Evolutionary conservation across 352 stramenopile genomes (phyloP).

Genomic region (Plasmopara viticola): DNA sequence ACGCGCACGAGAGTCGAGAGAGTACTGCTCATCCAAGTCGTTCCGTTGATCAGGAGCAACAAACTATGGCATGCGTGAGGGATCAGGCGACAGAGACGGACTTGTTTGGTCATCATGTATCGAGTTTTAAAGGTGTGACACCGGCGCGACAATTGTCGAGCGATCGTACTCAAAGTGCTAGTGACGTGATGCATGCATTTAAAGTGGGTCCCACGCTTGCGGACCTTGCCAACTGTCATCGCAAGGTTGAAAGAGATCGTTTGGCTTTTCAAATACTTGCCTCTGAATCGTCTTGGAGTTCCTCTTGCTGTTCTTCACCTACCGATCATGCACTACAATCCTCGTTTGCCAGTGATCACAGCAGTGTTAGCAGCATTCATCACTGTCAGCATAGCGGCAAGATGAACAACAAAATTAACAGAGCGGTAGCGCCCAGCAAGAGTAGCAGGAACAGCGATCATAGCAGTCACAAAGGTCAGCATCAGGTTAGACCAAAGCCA

Average conservation of each 20-base stretch:
- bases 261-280: not conserved
- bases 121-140: conserved; percentile 1
- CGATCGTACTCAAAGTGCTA: not conserved
- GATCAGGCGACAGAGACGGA: conserved; percentile 21
- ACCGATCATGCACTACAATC: conserved; percentile 1
- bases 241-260: not conserved
- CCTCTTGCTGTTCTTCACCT: conserved; percentile 6
- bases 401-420: conserved; percentile 1
- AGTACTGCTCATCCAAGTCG: no score
- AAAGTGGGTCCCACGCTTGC: conserved; percentile 16
- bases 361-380: not conserved
- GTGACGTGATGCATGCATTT: not conserved
- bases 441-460: not conserved
- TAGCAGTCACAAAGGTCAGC: not conserved
- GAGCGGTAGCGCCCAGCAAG: not conserved
- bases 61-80: conserved; percentile 10
- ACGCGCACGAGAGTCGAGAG: not conserved
- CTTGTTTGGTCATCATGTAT: not conserved
- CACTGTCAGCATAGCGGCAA: conserved; percentile 8
- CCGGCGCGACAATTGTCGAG: not conserved
- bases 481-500: not conserved
- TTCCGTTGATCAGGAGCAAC: conserved; percentile 14
- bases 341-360: conserved; percentile 8
- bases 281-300: conserved; percentile 4
- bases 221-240: conserved; percentile 7